Conservation (phyloP, 1,284 basidiomycete species). For the Cutaneotrichosporon arboriforme region DNA sequence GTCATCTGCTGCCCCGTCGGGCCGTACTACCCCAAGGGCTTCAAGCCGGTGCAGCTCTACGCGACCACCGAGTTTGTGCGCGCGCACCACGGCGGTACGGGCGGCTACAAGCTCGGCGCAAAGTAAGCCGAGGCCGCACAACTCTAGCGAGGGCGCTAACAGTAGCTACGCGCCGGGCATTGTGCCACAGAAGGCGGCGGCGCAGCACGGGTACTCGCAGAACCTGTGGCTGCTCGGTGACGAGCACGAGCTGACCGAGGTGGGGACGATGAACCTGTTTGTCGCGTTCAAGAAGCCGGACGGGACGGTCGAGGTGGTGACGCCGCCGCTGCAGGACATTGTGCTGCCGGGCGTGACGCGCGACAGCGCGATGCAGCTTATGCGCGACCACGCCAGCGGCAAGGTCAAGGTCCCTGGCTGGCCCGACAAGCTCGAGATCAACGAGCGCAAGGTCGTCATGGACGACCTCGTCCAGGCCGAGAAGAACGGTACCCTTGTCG, state of each 20-base stretch:
- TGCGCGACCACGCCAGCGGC: slow-evolving; percentile 66
- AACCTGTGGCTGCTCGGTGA: slow-evolving; percentile 91
- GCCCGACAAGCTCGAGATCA: slow-evolving; percentile 64
- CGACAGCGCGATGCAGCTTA: slow-evolving; percentile 80
- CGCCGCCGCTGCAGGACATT: slow-evolving; percentile 88
- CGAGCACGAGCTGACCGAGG: slow-evolving; percentile 74
- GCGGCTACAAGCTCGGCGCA: slow-evolving; percentile 83
- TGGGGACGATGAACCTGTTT: slow-evolving; percentile 95
- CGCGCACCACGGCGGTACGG: slow-evolving; percentile 87
- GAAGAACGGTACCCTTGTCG: slow-evolving; percentile 65
- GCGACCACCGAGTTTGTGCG: slow-evolving; percentile 87
- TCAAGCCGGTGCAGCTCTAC: slow-evolving; percentile 90
- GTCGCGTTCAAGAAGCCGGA: slow-evolving; percentile 71
- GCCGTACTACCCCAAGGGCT: slow-evolving; percentile 90
- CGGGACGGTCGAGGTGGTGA: slow-evolving; percentile 74
- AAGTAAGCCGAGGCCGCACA: slow-evolving; percentile 59
- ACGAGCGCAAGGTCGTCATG: slow-evolving; percentile 85
- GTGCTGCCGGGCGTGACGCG: slow-evolving; percentile 95
- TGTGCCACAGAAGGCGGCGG: slow-evolving; percentile 79
- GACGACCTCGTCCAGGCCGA: slow-evolving; percentile 72
- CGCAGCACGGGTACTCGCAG: slow-evolving; percentile 78
- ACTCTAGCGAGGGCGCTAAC: background rate
- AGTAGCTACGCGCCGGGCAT: slow-evolving; percentile 80
- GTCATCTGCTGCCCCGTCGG: slow-evolving; percentile 92
- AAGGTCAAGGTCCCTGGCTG: slow-evolving; percentile 58